Conservation (phyloP, 352 stramenopile species). For the Phytopythium boreale region DNA sequence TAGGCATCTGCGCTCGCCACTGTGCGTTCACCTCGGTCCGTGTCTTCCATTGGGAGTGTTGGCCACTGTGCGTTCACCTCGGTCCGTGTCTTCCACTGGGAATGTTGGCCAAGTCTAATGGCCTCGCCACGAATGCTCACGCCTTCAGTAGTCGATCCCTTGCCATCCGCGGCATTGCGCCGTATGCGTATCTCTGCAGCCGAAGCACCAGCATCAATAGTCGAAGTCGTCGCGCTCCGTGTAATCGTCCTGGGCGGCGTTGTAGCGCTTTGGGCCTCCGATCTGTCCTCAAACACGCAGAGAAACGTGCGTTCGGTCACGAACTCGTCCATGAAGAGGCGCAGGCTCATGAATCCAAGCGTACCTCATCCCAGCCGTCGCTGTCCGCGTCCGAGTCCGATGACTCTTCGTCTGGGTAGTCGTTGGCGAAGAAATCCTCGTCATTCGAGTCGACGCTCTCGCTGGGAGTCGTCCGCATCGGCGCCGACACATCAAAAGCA, state of each 20-base stretch:
- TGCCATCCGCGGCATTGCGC: not conserved
- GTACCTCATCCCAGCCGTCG: conserved; percentile 35
- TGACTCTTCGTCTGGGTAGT: conserved; percentile 85
- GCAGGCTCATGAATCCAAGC: not conserved
- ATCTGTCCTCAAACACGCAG: conserved; percentile 18
- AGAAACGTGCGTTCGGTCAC: conserved; percentile 6
- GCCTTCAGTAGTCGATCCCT: not conserved
- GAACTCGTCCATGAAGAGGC: not conserved
- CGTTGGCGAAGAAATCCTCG: conserved; percentile 72
- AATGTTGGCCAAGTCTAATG: not conserved
- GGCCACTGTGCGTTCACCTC: no score
- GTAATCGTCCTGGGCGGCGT: conserved; percentile 18
- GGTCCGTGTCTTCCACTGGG: no score
- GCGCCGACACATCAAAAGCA: conserved; percentile 18
- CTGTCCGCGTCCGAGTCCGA: conserved; percentile 28
- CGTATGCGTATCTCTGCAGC: not conserved
- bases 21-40: no score
- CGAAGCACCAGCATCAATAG: conserved; percentile 13
- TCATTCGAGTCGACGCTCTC: conserved; percentile 85
- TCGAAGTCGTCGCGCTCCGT: conserved; percentile 27
- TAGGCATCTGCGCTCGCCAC: no score
- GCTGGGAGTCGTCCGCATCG: conserved; percentile 21
- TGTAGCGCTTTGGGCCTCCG: conserved; percentile 17
- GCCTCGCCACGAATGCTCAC: not conserved
- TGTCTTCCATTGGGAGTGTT: no score